Base-by-base conservation (phyloP, 2,329 filamentous ascomycete species). In the Elsinoe batatas region DNA sequence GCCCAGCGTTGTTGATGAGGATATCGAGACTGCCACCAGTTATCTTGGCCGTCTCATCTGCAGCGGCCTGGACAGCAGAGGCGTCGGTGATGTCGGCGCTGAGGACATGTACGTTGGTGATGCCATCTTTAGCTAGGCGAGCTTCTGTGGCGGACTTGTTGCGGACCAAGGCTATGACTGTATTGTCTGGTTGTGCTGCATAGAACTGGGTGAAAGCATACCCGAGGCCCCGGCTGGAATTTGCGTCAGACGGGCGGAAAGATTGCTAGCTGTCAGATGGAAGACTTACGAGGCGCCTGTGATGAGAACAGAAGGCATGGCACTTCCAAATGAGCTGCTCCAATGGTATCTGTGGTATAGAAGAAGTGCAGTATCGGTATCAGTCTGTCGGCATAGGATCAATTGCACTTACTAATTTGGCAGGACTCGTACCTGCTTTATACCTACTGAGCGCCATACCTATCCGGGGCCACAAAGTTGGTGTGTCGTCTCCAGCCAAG, bases 21-120 rank as follows among this genome's bases (percentile, higher is more conserved):
- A 62, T 44, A 46, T 69, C 68, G 2, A 70, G 58, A 26, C 30
- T 57, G 6, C 62, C 62, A 11, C 59, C 59, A 10, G 64, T 65
- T 35, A 65, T 58, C 10, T 61, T 62, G 7, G 62, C 49, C 4
- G 57, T 56, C 33, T 64, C 58, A 1, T 53, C 40, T 6, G 58
- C 63, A 32, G 63, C 64, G 47, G 43, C 32, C 65, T 75, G 68
- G 12, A 79, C 63, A 1, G 68, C 63, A 3, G 65, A 62, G 49
- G 69, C 66, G 58, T 73, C 65, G 8, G 65, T 67, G 35, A 79
- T 60, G 56, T 80, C 75, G 13, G 64, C 77, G 17, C 73, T 59
- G 17, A 80, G 20, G 57, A 79, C 67, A 56, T 73, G 69, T 46
- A 80, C 64, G 47, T 79, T 79, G 37, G 47, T 56, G 40, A 60